These are phyloP conservation scores for Didymella exigua DNA, from an alignment of 2,329 filamentous ascomycete genomes.

Conservation along the genomic window DNA sequence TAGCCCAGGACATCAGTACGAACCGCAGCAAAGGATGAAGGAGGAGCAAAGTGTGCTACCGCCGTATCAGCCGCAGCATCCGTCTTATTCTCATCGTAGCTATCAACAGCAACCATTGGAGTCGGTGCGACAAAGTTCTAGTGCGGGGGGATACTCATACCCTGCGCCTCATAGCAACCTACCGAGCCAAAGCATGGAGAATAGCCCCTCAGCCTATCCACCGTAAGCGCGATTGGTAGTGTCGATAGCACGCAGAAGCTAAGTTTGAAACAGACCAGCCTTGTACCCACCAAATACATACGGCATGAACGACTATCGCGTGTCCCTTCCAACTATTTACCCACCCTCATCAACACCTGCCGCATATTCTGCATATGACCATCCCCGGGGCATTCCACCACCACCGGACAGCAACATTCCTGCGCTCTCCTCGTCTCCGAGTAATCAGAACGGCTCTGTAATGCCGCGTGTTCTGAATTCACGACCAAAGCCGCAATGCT, in stretches of 20 bases:
- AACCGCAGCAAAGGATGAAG: constrained; percentile 33
- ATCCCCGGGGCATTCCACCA: constrained; percentile 29
- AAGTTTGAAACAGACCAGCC: constrained; percentile 28
- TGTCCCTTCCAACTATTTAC: constrained; percentile 45
- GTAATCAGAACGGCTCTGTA: constrained; percentile 32
- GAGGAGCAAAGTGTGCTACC: constrained; percentile 38
- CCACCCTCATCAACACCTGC: constrained; percentile 42
- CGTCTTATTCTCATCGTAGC: constrained; percentile 38
- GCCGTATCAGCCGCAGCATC: constrained; percentile 37
- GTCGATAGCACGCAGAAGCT: not conserved
- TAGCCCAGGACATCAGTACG: constrained; percentile 33
- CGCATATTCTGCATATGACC: constrained; percentile 42
- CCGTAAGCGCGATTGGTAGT: constrained; percentile 31
- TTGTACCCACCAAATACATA: constrained; percentile 45
- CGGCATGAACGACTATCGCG: constrained; percentile 40
- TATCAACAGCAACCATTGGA: constrained; percentile 42
- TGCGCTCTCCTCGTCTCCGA: constrained; percentile 37
- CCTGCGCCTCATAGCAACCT: constrained; percentile 39
- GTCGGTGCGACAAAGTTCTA: constrained; percentile 37
- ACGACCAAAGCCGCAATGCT: constrained; percentile 92
- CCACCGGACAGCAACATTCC: constrained; percentile 26
- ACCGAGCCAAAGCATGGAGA: constrained; percentile 36
- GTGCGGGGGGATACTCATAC: constrained; percentile 41
- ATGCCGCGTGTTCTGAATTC: constrained; percentile 69
- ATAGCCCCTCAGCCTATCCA: constrained; percentile 40